These are phyloP conservation scores for Heracleum sosnowskyi DNA, from an alignment of 129 eudicot species.

Conservation along the genomic window DNA sequence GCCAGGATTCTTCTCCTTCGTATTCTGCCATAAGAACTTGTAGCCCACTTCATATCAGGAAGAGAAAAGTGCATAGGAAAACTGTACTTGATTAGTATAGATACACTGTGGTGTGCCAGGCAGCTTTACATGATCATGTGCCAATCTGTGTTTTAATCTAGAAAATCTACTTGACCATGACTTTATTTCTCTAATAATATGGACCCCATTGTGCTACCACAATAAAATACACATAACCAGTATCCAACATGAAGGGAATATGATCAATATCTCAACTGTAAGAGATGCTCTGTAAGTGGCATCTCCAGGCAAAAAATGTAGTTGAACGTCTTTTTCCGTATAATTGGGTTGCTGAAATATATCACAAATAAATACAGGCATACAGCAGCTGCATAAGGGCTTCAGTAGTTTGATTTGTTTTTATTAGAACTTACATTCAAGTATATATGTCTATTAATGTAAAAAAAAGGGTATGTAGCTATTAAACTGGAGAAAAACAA, in stretches of 20 bases:
- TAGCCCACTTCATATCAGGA: conserved; percentile 18
- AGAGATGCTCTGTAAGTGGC: background rate
- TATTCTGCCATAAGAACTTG: conserved; percentile 28
- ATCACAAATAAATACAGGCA: background rate
- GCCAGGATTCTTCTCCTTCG: conserved; percentile 24
- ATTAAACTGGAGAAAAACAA: too few species aligned
- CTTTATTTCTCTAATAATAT: background rate
- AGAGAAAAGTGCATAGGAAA: conserved; percentile 31
- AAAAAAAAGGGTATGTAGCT: too few species aligned
- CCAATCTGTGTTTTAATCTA: background rate
- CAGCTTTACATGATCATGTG: background rate
- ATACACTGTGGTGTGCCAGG: background rate
- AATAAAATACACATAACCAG: background rate
- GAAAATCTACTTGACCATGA: background rate
- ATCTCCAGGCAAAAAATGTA: background rate
- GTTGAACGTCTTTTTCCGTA: background rate
- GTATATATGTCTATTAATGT: too few species aligned
- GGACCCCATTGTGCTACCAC: background rate
- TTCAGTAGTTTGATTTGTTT: too few species aligned
- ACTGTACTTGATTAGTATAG: conserved; percentile 17
- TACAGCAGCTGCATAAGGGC: background rate
- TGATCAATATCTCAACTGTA: background rate
- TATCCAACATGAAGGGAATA: background rate
- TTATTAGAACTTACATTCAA: too few species aligned
- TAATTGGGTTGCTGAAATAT: background rate